Evolutionary conservation across 768 basidiomycete genomes (phyloP).

Genomic region (Solioccasus polychromus): DNA sequence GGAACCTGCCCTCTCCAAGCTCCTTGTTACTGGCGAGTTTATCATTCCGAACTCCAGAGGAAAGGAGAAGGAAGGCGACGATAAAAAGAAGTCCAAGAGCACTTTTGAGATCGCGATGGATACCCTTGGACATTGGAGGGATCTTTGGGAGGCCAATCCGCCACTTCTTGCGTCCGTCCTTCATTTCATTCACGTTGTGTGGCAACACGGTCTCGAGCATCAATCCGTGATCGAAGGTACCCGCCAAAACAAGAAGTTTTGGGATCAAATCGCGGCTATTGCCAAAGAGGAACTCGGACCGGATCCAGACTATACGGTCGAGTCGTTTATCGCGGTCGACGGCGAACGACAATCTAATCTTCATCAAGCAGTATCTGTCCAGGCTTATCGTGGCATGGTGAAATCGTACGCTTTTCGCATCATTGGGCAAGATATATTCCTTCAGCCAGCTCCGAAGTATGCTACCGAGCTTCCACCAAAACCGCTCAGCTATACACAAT

Average conservation of each 20-base stretch:
- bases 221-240: constrained; percentile 53
- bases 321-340: constrained; percentile 41
- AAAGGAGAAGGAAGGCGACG: constrained; percentile 24
- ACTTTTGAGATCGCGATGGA: constrained; percentile 68
- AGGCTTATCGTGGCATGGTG: constrained; percentile 65
- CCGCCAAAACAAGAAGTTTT: constrained; percentile 60
- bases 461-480: constrained; percentile 39
- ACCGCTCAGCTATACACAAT: constrained; percentile 57
- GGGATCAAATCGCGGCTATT: constrained; percentile 65
- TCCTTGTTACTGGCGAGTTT: constrained; percentile 77
- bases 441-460: constrained; percentile 46
- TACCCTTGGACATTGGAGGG: constrained; percentile 66
- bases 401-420: constrained; percentile 78
- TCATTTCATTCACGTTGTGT: constrained; percentile 71
- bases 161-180: constrained; percentile 71
- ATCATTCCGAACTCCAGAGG: constrained; percentile 45
- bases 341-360: constrained; percentile 45
- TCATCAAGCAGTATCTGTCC: constrained; percentile 58
- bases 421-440: constrained; percentile 69
- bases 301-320: constrained; percentile 62
- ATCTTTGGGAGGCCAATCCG: constrained; percentile 75
- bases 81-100: constrained; percentile 42
- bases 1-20: constrained; percentile 79
- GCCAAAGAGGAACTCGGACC: constrained; percentile 71
- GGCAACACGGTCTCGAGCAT: constrained; percentile 80